Conservation (phyloP, 108 stramenopile genomes). For the Fistulifera pelliculosa region DNA sequence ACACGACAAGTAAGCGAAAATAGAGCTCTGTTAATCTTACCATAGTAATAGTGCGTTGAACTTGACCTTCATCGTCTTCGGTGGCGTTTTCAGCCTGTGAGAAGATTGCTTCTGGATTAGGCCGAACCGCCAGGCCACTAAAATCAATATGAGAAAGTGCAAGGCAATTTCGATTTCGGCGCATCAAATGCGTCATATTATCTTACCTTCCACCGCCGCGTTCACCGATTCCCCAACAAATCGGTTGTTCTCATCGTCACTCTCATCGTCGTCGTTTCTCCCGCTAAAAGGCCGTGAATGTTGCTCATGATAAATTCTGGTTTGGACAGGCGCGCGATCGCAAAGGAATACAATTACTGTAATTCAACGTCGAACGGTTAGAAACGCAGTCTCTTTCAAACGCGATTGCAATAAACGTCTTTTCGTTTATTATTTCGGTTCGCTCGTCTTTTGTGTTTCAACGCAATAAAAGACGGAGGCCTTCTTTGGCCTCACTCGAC, state of each 20-base stretch:
- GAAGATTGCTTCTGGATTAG: constrained; percentile 54
- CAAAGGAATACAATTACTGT: no score
- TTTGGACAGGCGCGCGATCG: no score
- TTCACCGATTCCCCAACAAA: constrained; percentile 74
- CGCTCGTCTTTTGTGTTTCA: no score
- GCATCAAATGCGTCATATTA: no score
- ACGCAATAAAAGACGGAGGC: no score
- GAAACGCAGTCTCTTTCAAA: no score
- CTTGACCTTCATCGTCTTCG: constrained; percentile 10
- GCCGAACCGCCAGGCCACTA: constrained; percentile 80
- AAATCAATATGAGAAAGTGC: constrained; percentile 4
- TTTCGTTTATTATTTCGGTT: no score
- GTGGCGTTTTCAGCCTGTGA: constrained; percentile 41
- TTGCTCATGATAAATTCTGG: constrained; percentile 58
- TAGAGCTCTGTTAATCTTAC: not conserved
- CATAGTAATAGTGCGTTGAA: constrained; percentile 85
- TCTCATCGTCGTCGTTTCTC: constrained; percentile 35
- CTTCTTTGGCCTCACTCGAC: no score
- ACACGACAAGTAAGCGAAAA: not conserved
- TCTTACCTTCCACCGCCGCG: constrained; percentile 72
- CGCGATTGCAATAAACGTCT: no score
- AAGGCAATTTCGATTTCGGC: no score
- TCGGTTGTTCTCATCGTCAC: constrained; percentile 56
- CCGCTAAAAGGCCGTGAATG: constrained; percentile 68
- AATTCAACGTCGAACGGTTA: no score